These are phyloP conservation scores for Cyberlindnera euphorbiae DNA, from an alignment of 805 yeast genomes.

Conservation along the genomic window DNA sequence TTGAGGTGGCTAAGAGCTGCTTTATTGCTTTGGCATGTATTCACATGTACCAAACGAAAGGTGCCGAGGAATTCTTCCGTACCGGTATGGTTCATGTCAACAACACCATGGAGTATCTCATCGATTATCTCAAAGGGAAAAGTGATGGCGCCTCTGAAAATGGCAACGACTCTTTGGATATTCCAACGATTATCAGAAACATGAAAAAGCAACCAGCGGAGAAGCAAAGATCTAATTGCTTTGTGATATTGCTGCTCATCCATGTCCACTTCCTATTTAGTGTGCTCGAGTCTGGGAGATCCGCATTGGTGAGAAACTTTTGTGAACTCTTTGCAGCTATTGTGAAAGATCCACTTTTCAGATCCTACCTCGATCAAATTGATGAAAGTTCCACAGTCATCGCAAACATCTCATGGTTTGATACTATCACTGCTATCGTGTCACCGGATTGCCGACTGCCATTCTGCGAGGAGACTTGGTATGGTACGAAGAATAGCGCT, in stretches of 20 bases:
- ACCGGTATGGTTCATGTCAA: constrained; percentile 51
- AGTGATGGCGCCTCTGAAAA: constrained; percentile 15
- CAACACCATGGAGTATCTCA: constrained; percentile 51
- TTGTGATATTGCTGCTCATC: constrained; percentile 45
- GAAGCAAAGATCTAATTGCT: constrained; percentile 36
- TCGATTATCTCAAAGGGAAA: constrained; percentile 35
- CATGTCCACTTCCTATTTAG: constrained; percentile 53
- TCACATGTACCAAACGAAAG: constrained; percentile 51
- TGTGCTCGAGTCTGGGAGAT: constrained; percentile 49
- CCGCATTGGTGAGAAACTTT: constrained; percentile 45
- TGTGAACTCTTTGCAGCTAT: constrained; percentile 46
- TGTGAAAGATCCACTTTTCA: constrained; percentile 42
- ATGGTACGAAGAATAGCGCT: constrained; percentile 38
- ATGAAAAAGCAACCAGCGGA: constrained; percentile 31
- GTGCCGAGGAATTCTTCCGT: constrained; percentile 45
- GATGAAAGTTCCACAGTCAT: constrained; percentile 46
- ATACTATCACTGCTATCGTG: constrained; percentile 50
- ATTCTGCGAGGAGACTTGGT: constrained; percentile 48
- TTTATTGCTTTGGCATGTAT: constrained; percentile 53
- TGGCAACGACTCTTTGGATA: constrained; percentile 24
- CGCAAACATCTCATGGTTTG: constrained; percentile 55
- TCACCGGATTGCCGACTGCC: constrained; percentile 56
- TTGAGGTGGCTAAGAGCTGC: constrained; percentile 53
- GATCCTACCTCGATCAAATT: constrained; percentile 37
- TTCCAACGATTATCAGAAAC: constrained; percentile 32